phyloP scores from a whole-genome alignment of 768 basidiomycete genomes.

The Lactarius tabidus region DNA sequence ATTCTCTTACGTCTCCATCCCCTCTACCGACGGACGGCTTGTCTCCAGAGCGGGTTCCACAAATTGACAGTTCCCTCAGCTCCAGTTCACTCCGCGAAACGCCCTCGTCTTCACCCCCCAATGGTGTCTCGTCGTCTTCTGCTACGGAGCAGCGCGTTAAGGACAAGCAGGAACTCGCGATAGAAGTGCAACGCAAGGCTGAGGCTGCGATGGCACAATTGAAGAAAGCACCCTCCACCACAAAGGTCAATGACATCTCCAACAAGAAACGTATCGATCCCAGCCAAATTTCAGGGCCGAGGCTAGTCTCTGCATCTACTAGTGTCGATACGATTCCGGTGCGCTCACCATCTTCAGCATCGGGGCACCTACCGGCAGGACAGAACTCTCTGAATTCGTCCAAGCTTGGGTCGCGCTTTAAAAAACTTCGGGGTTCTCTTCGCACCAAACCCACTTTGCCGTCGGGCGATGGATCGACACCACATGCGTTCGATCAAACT shows the following conservation, averaged over 20 bases:
- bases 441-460: constrained; percentile 47
- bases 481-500: constrained; percentile 43
- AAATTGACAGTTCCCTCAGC: constrained; percentile 41
- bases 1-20: constrained; percentile 33
- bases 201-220: constrained; percentile 39
- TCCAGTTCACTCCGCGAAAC: constrained; percentile 42
- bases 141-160: constrained; percentile 9
- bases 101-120: constrained; percentile 33
- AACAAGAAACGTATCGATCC: constrained; percentile 35
- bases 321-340: constrained; percentile 36
- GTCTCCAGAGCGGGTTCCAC: constrained; percentile 51
- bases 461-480: constrained; percentile 49
- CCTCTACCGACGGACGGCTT: constrained; percentile 16
- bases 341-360: constrained; percentile 28
- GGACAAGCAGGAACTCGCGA: constrained; percentile 20
- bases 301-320: constrained; percentile 39
- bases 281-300: constrained; percentile 39
- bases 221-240: constrained; percentile 41
- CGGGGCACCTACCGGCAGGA: constrained; percentile 23
- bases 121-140: constrained; percentile 3
- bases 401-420: constrained; percentile 70
- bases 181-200: constrained; percentile 21
- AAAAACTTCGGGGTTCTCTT: constrained; percentile 64
- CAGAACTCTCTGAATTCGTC: constrained; percentile 32
- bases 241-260: constrained; percentile 28